These are phyloP conservation scores for Jamesozyma jinghongensis DNA, from an alignment of 805 yeast genomes.

Conservation along the genomic window DNA sequence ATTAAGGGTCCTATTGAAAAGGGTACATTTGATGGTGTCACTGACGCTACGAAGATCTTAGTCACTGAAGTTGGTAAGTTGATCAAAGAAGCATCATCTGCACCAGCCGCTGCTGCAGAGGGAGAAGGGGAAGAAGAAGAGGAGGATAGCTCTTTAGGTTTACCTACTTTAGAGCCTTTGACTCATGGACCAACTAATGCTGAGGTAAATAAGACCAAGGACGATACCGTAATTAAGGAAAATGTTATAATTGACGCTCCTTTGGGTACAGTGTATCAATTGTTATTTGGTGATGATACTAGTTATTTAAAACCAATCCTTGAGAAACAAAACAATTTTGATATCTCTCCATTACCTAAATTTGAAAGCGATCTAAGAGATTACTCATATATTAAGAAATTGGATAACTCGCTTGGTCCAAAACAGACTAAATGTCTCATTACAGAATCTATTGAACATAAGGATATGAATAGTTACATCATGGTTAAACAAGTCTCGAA, in stretches of 20 bases:
- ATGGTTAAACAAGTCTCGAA: conserved; percentile 44
- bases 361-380: conserved; percentile 35
- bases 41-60: conserved; percentile 43
- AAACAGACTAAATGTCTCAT: conserved; percentile 60
- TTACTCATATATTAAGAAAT: conserved; percentile 50
- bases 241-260: conserved; percentile 53
- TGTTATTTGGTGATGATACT: conserved; percentile 55
- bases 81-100: conserved; percentile 5
- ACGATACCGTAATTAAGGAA: conserved; percentile 43
- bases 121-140: conserved; percentile 6
- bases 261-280: conserved; percentile 48
- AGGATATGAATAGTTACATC: conserved; percentile 37
- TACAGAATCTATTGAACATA: conserved; percentile 43
- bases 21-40: conserved; percentile 66
- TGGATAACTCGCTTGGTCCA: conserved; percentile 59
- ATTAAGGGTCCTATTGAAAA: conserved; percentile 67
- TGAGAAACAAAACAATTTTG: conserved; percentile 52
- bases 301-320: conserved; percentile 40
- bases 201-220: conserved; percentile 36
- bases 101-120: background rate
- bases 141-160: conserved; percentile 10
- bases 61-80: conserved; percentile 39
- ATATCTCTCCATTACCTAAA: conserved; percentile 43
- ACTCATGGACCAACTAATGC: conserved; percentile 39
- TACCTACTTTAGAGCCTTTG: conserved; percentile 31